Evolutionary conservation across 306 rosid species (phyloP), one percentile per base, ranked within the genome.

Genomic region (Lathyrus oleraceus): DNA sequence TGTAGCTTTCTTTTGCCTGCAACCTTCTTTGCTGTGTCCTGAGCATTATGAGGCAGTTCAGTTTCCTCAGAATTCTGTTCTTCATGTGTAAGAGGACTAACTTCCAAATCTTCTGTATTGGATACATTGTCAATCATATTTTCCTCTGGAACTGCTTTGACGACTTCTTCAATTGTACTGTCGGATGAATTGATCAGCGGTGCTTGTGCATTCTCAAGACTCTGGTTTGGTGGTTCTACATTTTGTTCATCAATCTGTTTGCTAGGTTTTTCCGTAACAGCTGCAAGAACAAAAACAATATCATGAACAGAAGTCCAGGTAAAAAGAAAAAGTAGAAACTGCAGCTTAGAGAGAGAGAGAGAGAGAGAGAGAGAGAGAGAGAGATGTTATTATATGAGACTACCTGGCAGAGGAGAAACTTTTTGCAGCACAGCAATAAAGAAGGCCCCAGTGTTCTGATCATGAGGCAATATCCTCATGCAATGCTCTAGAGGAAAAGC

Each of bases 361-460:
- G 43, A 20, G 28, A 51, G 17, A 21, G 48, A 52, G 43, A 66
- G 17, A 69, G 12, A 8, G 25, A 47, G 28, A 51, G 17, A 21
- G 48, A 52, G 43, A 20, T 61, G 43, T 49, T 44, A 36, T 1
- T 60, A 47, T 60, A 23, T 44, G 23, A 81, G 75, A 69, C 36
- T 79, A 94, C 99, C 96, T 71, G 91, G 97, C 70, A 95, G 69
- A 43, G 90, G 81, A 67, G 93, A 86, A 70, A 81, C 82, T 85
- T 95, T 95, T 71, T 74, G 87, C 67, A 95, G 81, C 39, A 95
- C 96, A 25, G 99, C 99, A 82, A 95, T 85, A 61, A 95, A 95
- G 81, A 95, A 95, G 77, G 99, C 96, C 56, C 99, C 99, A 65
- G 86, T 85, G 69, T 91, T 95, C 81, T 95, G 97, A 89, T 95